Percentiles rank a stretch among this genome's conserved stretches.
These are phyloP conservation scores for Populus hybrid DNA, from an alignment of 441 rosid genomes.

Conservation along the genomic window DNA sequence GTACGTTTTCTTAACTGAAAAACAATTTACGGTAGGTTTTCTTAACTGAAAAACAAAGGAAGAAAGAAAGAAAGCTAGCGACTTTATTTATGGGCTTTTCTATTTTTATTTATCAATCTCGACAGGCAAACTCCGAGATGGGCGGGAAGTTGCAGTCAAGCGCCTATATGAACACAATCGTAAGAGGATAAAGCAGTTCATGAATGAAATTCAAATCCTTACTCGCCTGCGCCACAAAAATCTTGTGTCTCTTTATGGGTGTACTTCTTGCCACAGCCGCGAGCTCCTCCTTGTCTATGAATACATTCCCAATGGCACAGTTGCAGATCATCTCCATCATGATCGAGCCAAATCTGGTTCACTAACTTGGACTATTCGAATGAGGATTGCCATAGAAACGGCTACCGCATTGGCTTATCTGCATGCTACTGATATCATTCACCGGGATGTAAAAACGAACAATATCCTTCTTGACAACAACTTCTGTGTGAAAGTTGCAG, in stretches of 20 bases:
- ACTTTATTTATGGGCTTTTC: neutral
- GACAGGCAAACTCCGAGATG: conserved; percentile 57
- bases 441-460: conserved; percentile 65
- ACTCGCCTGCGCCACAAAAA: conserved; percentile 62
- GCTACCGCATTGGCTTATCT: conserved; percentile 71
- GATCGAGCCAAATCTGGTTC: conserved; percentile 27
- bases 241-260: conserved; percentile 70
- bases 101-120: conserved; percentile 2
- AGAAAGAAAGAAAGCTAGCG: neutral
- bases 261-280: conserved; percentile 60
- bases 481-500: conserved; percentile 63
- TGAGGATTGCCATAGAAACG: conserved; percentile 72
- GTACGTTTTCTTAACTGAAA: conserved; percentile 25
- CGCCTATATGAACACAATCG: conserved; percentile 56
- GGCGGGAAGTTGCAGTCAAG: conserved; percentile 78
- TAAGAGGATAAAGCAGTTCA: conserved; percentile 53
- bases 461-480: conserved; percentile 64
- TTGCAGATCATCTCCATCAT: conserved; percentile 72
- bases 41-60: neutral
- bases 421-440: conserved; percentile 65
- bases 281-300: conserved; percentile 78
- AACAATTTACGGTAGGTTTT: conserved; percentile 34
- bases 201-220: conserved; percentile 72
- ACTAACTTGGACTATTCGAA: conserved; percentile 54
- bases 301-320: conserved; percentile 61